A percentile compares a stretch with the other conserved stretches of the same genome.
These are phyloP conservation scores for Venturia oleaginea DNA, from an alignment of 2,329 filamentous ascomycete species.

Conservation along the genomic window DNA sequence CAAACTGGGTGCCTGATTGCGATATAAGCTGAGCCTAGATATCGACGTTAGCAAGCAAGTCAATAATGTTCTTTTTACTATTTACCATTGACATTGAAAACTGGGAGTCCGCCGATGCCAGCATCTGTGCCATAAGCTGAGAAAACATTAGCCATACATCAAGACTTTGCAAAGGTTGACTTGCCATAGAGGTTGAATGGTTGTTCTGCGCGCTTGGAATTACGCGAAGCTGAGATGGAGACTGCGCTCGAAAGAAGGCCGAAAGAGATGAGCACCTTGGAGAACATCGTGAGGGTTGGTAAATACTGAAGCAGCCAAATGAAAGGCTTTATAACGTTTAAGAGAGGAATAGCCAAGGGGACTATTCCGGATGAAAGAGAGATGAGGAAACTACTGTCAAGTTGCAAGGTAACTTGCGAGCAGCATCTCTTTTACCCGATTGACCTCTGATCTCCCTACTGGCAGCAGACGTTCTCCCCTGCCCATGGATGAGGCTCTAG, in stretches of 20 bases:
- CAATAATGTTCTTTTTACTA: neutral
- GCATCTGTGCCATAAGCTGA: constrained; percentile 1
- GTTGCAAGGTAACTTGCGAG: neutral
- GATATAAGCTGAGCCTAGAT: neutral
- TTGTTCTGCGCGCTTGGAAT: neutral
- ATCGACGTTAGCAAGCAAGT: neutral
- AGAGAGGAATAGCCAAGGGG: neutral
- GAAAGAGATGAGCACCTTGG: neutral
- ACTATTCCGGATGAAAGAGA: neutral
- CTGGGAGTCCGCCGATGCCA: constrained; percentile 1
- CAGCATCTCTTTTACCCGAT: neutral
- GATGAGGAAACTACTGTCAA: neutral
- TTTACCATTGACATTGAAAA: constrained; percentile 1
- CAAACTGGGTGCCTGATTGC: neutral
- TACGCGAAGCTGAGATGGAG: neutral
- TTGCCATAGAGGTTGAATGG: neutral
- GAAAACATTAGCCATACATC: neutral
- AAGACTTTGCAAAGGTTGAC: neutral
- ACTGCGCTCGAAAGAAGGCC: neutral
- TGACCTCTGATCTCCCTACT: neutral
- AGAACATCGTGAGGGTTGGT: neutral
- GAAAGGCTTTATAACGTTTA: neutral
- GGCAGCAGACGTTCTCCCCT: neutral
- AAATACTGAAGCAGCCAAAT: neutral
- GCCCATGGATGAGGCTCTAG: neutral